Percentiles rank a stretch among this genome's conserved stretches.
Conservation (phyloP, 805 yeast species). For the Yarrowia deformans region DNA sequence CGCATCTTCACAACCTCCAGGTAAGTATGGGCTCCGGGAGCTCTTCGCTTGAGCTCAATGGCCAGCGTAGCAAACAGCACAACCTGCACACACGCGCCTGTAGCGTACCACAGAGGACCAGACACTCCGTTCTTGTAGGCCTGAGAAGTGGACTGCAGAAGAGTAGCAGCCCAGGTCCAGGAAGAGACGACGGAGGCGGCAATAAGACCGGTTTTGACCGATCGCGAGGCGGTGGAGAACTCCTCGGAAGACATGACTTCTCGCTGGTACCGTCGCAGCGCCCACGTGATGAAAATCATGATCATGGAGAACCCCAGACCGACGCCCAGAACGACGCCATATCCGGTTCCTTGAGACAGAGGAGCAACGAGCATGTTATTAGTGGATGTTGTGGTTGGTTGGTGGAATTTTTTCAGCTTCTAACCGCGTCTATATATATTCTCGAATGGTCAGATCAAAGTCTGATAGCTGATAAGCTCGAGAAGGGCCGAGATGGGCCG, state of each 20-base stretch:
- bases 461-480: too few relatives aligned
- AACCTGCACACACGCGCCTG: slow-evolving; percentile 91
- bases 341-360: slow-evolving; percentile 81
- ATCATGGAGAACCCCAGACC: slow-evolving; percentile 71
- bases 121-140: slow-evolving; percentile 79
- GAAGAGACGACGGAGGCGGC: slow-evolving; percentile 91
- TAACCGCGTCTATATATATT: too few relatives aligned
- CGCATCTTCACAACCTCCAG: slow-evolving; percentile 82
- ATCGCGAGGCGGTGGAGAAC: slow-evolving; percentile 90
- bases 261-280: slow-evolving; percentile 77
- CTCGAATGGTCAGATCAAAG: too few relatives aligned
- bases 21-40: slow-evolving; percentile 92
- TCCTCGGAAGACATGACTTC: slow-evolving; percentile 93
- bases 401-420: too few relatives aligned
- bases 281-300: slow-evolving; percentile 77
- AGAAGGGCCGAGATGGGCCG: too few relatives aligned
- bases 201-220: slow-evolving; percentile 83
- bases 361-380: slow-evolving; percentile 45
- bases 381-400: too few relatives aligned
- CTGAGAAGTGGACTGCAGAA: slow-evolving; percentile 76
- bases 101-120: slow-evolving; percentile 85
- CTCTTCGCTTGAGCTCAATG: slow-evolving; percentile 84
- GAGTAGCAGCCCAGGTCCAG: slow-evolving; percentile 94
- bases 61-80: slow-evolving; percentile 86
- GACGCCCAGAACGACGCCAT: slow-evolving; percentile 87